Evolutionary conservation across 2,329 filamentous ascomycete genomes (phyloP), one percentile per base, ranked within the genome.

Genomic region (Sporothrix schenckii): DNA sequence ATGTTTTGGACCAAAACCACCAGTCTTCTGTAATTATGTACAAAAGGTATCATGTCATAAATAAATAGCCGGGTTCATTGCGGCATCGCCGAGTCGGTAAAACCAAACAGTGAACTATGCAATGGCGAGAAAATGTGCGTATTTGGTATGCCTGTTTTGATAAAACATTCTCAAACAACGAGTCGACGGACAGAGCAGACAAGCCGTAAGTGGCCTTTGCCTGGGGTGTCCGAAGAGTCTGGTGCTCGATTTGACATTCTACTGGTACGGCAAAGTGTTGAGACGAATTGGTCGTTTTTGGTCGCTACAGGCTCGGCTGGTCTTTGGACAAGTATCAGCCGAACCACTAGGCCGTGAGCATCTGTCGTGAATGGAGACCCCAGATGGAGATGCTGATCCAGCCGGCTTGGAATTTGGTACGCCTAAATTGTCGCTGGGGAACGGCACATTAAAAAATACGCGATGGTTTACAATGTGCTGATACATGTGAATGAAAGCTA

Each of bases 211-310:
- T n/a, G 19, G 19, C 2, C n/a, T 11, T n/a, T 5, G 3, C 7
- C 2, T 11, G 6, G 5, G 34, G 4, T n/a, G 10, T 44, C 10
- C 19, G n/a, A 4, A 44, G 2, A 21, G 34, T 60, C 44, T 60
- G 4, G 9, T 44, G n/a, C 14, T 21, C n/a, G 19, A 30, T 16
- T 16, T 4, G 19, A 49, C 2, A 10, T 10, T 34, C 34, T 34
- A 34, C 34, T 60, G 53, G 53, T 68, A 68, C 52, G 66, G 66
- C 66, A 68, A 34, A 58, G 41, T 47, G 52, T 68, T 56, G 66
- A 56, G 66, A 68, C 66, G 41, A 68, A 58, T 6, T 5, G 21
- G 6, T 1, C 11, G 6, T 21, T 24, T n/a, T 21, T 14, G 34
- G 56, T 44, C 21, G 34, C 56, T 60, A 19, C 14, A 41, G n/a